Conservation (phyloP, 495 filamentous ascomycete species). For the Podospora fimiseda region DNA sequence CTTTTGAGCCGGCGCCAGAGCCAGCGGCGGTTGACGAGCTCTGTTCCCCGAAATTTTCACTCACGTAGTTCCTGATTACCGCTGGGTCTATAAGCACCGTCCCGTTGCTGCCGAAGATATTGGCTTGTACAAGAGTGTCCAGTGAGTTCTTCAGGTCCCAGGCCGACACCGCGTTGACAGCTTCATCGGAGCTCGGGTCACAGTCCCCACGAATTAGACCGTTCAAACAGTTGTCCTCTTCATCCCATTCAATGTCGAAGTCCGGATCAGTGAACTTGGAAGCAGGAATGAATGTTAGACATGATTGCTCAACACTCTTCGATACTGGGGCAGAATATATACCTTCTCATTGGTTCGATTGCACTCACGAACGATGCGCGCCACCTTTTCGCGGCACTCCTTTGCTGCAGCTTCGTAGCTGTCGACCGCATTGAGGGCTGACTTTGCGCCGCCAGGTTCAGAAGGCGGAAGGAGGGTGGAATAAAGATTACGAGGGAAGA, state of each 20-base stretch:
- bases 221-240: conserved; percentile 22
- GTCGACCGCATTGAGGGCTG: conserved; percentile 26
- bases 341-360: conserved; percentile 67
- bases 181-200: conserved; percentile 3
- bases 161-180: conserved; percentile 21
- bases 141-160: conserved; percentile 9
- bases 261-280: conserved; percentile 70
- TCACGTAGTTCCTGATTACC: conserved; percentile 36
- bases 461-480: conserved; percentile 21
- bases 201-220: conserved; percentile 15
- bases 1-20: too few relatives aligned
- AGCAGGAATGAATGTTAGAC: too few relatives aligned
- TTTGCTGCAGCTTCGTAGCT: conserved; percentile 59
- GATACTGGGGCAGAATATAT: too few relatives aligned
- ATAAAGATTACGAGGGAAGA: conserved; percentile 1
- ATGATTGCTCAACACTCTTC: too few relatives aligned
- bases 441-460: conserved; percentile 15
- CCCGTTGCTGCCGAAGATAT: conserved; percentile 5
- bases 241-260: conserved; percentile 66
- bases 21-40: too few relatives aligned
- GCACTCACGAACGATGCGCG: conserved; percentile 66
- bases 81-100: conserved; percentile 33
- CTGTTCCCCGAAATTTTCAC: conserved; percentile 1
- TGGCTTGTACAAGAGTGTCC: conserved; percentile 8
- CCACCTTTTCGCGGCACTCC: conserved; percentile 59